A percentile compares a stretch with the other conserved stretches of the same genome.
Conservation (phyloP, 495 filamentous ascomycete genomes). For the Mycothermus thermophilus region DNA sequence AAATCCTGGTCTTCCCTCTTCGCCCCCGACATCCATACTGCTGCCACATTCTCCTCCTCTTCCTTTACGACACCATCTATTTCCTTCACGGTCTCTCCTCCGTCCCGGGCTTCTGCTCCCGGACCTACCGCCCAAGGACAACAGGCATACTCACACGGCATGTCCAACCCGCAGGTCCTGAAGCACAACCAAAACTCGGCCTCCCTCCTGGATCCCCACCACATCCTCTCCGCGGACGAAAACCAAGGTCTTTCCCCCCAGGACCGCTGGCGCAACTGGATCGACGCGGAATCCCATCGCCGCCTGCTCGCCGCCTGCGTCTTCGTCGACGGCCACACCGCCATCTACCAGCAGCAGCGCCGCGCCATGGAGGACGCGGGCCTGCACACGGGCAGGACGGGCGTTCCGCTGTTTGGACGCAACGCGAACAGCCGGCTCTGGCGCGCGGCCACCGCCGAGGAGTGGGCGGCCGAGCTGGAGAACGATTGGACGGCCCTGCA, state of each 20-base stretch:
- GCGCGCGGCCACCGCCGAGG: conserved; percentile 23
- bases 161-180: conserved; percentile 28
- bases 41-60: too few species aligned
- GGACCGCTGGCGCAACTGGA: conserved; percentile 34
- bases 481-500: conserved; percentile 15
- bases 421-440: conserved; percentile 28
- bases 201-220: conserved; percentile 12
- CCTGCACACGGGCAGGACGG: too few species aligned
- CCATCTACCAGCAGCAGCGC: conserved; percentile 35
- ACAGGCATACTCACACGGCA: conserved; percentile 33
- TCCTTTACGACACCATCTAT: conserved; percentile 6
- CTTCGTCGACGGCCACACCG: conserved; percentile 36
- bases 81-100: conserved; percentile 11
- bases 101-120: conserved; percentile 10
- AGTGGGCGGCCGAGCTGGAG: conserved; percentile 19
- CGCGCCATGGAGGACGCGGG: conserved; percentile 19
- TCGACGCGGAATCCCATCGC: conserved; percentile 33
- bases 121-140: too few species aligned
- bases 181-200: conserved; percentile 19
- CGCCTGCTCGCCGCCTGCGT: conserved; percentile 38
- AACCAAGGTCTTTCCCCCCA: conserved; percentile 16
- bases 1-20: conserved; percentile 22
- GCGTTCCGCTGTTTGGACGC: conserved; percentile 24
- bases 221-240: conserved; percentile 14
- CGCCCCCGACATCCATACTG: conserved; percentile 10